These are phyloP conservation scores for Dryas alaskensis DNA, from an alignment of 306 rosid genomes.

Conservation along the genomic window DNA sequence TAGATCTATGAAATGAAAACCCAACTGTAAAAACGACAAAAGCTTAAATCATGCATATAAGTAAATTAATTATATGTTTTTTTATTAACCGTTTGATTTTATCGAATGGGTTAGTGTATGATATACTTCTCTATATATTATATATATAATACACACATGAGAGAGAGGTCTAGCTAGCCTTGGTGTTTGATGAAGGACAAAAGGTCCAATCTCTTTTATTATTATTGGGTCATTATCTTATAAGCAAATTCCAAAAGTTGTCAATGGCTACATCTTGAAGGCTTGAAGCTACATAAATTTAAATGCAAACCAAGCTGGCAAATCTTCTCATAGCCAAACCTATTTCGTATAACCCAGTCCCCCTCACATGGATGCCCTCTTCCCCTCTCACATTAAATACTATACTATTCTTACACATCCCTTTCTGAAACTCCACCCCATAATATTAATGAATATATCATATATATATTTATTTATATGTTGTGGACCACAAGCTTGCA, in stretches of 20 bases:
- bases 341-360: slow-evolving; percentile 31
- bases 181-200: slow-evolving; percentile 21
- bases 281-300: slow-evolving; percentile 35
- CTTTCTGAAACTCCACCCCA: slow-evolving; percentile 43
- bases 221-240: slow-evolving; percentile 18
- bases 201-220: neutral
- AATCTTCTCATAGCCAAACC: slow-evolving; percentile 36
- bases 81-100: neutral
- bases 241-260: slow-evolving; percentile 33
- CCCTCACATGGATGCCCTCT: slow-evolving; percentile 68
- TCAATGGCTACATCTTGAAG: slow-evolving; percentile 47
- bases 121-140: neutral
- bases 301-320: slow-evolving; percentile 59
- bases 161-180: neutral
- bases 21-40: too few species aligned
- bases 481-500: slow-evolving; percentile 33
- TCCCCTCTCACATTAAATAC: slow-evolving; percentile 17
- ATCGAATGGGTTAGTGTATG: neutral
- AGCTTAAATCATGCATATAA: too few species aligned
- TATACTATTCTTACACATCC: slow-evolving; percentile 36
- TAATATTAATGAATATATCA: neutral
- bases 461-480: slow-evolving; percentile 17
- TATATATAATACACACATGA: neutral
- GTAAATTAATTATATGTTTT: neutral
- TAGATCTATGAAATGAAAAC: too few species aligned